Conservation (phyloP, 2,329 filamentous ascomycete genomes). For the Aspergillus aculeatus region DNA sequence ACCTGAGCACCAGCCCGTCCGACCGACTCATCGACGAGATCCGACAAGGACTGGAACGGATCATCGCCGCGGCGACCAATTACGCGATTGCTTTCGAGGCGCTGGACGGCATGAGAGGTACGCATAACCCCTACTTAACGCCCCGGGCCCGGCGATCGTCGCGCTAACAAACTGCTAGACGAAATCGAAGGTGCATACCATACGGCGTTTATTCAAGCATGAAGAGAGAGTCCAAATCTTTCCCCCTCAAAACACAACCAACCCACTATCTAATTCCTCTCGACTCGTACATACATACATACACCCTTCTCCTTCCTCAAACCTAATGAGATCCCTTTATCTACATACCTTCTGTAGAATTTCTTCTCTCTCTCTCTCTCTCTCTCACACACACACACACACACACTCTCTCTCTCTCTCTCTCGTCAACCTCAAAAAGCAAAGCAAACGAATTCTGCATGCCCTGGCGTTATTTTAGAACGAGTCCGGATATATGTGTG, state of each 20-base stretch:
- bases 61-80: conserved; percentile 39
- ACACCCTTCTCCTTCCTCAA: background rate
- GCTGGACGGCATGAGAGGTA: conserved; percentile 46
- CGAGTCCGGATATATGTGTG: background rate
- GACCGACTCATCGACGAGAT: conserved; percentile 39
- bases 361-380: background rate
- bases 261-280: background rate
- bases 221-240: background rate
- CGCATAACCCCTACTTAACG: background rate
- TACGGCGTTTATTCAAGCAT: conserved; percentile 39
- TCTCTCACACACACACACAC: too few species aligned
- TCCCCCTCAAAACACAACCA: background rate
- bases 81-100: conserved; percentile 45
- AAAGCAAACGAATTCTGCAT: background rate
- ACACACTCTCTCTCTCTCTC: background rate
- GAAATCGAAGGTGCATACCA: conserved; percentile 45
- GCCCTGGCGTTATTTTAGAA: background rate
- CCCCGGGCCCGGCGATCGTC: background rate
- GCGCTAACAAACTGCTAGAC: conserved; percentile 26
- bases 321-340: background rate
- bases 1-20: conserved; percentile 21
- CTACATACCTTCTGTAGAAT: background rate
- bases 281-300: background rate
- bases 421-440: background rate
- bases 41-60: conserved; percentile 37